These are phyloP conservation scores for Tylopilus sp. DNA, from an alignment of 768 basidiomycete species.

Conservation along the genomic window DNA sequence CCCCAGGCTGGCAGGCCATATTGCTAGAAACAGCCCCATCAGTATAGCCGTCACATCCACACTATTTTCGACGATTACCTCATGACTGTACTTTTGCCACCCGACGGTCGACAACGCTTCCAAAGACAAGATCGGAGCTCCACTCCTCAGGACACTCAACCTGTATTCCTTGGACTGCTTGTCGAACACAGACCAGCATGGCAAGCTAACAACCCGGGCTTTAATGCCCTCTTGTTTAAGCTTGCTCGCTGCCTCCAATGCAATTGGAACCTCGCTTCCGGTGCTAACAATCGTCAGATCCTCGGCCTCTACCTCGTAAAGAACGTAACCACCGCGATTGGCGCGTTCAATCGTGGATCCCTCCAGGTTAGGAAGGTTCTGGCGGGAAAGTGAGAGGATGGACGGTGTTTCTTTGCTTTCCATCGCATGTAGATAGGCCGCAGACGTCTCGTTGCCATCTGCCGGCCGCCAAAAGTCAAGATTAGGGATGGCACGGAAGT, in stretches of 20 bases:
- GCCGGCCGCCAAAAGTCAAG: slow-evolving; percentile 90
- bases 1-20: slow-evolving; percentile 77
- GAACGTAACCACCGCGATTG: slow-evolving; percentile 81
- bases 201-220: slow-evolving; percentile 81
- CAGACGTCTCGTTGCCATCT: slow-evolving; percentile 97
- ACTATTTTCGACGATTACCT: slow-evolving; percentile 38
- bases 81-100: slow-evolving; percentile 90
- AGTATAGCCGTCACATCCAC: background rate
- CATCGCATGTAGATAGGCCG: slow-evolving; percentile 80
- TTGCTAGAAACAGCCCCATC: slow-evolving; percentile 44
- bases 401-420: slow-evolving; percentile 76
- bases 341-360: slow-evolving; percentile 84
- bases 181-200: slow-evolving; percentile 88
- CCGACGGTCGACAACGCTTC: slow-evolving; percentile 82
- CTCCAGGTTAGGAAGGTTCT: slow-evolving; percentile 92
- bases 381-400: slow-evolving; percentile 76
- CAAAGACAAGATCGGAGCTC: slow-evolving; percentile 84
- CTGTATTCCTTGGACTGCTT: slow-evolving; percentile 76
- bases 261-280: slow-evolving; percentile 88
- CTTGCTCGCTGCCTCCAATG: slow-evolving; percentile 79
- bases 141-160: slow-evolving; percentile 81
- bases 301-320: slow-evolving; percentile 73
- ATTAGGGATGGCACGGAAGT: slow-evolving; percentile 88
- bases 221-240: slow-evolving; percentile 76
- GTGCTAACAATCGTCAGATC: slow-evolving; percentile 87